Evolutionary conservation across 2,329 filamentous ascomycete species (phyloP).

Genomic region (Penicillium polonicum): DNA sequence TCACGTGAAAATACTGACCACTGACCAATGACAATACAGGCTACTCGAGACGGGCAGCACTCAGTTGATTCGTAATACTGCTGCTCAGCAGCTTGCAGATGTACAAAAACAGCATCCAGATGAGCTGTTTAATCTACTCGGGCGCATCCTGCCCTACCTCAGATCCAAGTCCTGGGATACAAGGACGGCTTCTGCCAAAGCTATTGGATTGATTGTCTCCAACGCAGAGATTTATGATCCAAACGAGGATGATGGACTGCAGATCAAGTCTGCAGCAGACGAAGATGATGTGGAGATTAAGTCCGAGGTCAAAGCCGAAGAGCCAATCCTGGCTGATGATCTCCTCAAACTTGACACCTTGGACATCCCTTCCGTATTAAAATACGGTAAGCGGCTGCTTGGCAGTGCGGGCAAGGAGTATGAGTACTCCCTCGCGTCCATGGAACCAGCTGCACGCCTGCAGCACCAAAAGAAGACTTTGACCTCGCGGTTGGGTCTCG

Average conservation of each 20-base stretch:
- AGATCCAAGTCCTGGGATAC: conserved; percentile 97
- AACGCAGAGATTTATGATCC: conserved; percentile 87
- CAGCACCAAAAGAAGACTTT: conserved; percentile 89
- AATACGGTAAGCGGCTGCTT: conserved; percentile 77
- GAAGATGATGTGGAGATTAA: conserved; percentile 46
- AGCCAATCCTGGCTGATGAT: conserved; percentile 51
- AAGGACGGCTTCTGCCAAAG: conserved; percentile 85
- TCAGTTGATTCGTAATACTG: conserved; percentile 91
- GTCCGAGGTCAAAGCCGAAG: conserved; percentile 42
- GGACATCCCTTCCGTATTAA: conserved; percentile 76
- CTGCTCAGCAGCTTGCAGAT: conserved; percentile 93
- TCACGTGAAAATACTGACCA: conserved; percentile 8
- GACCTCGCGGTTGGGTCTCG: conserved; percentile 74
- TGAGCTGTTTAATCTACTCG: conserved; percentile 92
- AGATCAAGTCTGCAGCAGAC: conserved; percentile 52
- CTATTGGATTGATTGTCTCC: conserved; percentile 88
- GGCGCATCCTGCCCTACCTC: conserved; percentile 90
- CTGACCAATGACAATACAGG: conserved; percentile 50
- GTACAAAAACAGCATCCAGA: conserved; percentile 98
- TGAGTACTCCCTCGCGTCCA: conserved; percentile 76
- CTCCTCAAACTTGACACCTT: conserved; percentile 71
- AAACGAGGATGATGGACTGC: conserved; percentile 66
- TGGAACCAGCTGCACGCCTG: conserved; percentile 79
- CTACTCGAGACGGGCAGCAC: conserved; percentile 97
- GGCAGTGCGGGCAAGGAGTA: conserved; percentile 77